phyloP scores from a whole-genome alignment of 2,329 filamentous ascomycete species.

The Colletotrichum sp. region DNA sequence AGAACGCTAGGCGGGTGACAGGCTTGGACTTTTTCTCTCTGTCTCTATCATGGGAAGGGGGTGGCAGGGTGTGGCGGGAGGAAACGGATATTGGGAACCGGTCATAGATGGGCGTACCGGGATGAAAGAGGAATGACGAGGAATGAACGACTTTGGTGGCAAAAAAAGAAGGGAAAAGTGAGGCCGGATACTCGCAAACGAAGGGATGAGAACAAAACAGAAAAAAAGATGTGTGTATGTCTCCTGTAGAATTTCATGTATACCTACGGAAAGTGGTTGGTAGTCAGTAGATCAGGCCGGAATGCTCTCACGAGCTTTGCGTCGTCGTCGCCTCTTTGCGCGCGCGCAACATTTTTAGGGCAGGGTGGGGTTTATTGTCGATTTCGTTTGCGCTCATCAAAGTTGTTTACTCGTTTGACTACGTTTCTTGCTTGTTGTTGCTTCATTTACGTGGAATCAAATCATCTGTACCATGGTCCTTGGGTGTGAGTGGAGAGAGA shows the following conservation, averaged over 20 bases:
- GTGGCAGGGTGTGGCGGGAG: neutral
- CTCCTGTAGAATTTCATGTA: constrained; percentile 18
- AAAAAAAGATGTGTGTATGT: neutral
- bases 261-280: constrained; percentile 1
- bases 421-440: neutral
- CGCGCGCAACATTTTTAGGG: neutral
- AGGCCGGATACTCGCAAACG: constrained; percentile 17
- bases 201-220: constrained; percentile 11
- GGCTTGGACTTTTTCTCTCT: neutral
- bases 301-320: constrained; percentile 27
- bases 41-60: neutral
- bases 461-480: neutral
- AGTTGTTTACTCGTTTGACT: neutral
- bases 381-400: neutral
- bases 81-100: neutral
- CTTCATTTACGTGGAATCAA: neutral
- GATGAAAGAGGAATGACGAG: neutral
- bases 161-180: neutral
- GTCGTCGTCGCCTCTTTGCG: neutral
- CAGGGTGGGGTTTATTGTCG: neutral
- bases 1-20: neutral
- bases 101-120: constrained; percentile 14
- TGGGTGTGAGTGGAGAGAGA: neutral
- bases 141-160: neutral
- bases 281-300: constrained; percentile 22